These are phyloP conservation scores for Cutaneotrichosporon sp. DNA, from an alignment of 1,284 basidiomycete genomes.

Conservation along the genomic window DNA sequence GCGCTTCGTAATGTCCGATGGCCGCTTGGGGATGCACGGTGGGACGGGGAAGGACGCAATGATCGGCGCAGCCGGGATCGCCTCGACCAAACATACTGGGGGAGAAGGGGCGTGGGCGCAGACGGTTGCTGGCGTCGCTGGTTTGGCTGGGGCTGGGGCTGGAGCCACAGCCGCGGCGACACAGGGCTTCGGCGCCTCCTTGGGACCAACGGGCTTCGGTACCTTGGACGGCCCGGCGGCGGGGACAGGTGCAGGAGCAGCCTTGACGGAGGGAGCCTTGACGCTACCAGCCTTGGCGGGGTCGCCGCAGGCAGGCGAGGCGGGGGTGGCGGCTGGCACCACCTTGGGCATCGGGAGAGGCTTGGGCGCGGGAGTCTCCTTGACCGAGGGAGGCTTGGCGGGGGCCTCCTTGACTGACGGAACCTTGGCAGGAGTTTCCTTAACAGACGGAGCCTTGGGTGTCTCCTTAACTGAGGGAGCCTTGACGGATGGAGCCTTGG, in stretches of 20 bases:
- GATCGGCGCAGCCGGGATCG: background rate
- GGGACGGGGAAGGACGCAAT: background rate
- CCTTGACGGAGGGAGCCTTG: background rate
- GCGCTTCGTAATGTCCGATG: slow-evolving; percentile 2
- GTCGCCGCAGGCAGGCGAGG: background rate
- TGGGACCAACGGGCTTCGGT: background rate
- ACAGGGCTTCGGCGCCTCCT: background rate
- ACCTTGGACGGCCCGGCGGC: background rate
- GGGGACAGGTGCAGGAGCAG: background rate
- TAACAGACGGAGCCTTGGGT: background rate
- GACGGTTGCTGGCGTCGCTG: background rate
- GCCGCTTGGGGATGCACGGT: background rate
- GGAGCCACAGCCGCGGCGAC: background rate
- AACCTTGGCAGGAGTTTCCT: background rate
- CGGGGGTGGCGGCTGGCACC: background rate
- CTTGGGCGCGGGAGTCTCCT: background rate
- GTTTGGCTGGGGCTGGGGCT: background rate
- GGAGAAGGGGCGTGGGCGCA: background rate
- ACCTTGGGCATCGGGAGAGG: background rate
- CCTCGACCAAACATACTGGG: background rate
- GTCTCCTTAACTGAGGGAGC: background rate
- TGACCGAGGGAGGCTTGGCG: background rate
- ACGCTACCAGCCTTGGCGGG: background rate
- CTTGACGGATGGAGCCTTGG: background rate
- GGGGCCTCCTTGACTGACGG: background rate